Evolutionary conservation across 495 filamentous ascomycete species (phyloP).

Genomic region (Jackrogersella minutella): DNA sequence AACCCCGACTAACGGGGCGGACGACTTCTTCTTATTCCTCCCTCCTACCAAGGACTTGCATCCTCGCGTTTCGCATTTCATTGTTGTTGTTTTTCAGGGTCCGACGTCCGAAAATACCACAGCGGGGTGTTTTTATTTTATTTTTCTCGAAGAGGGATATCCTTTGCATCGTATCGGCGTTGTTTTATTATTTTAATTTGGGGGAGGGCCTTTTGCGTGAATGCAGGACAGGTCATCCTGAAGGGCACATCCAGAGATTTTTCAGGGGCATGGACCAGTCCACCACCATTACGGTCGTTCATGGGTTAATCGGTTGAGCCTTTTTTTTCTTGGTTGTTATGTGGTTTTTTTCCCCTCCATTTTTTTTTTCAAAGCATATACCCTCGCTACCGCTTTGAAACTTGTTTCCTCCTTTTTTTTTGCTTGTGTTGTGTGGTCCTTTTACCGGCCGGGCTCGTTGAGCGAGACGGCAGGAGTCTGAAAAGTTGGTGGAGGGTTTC

Average conservation of each 20-base stretch:
- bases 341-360: no score
- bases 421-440: conserved; percentile 2
- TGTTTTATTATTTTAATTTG: conserved; percentile 29
- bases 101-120: conserved; percentile 4
- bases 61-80: background rate
- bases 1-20: conserved; percentile 84
- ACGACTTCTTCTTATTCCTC: no score
- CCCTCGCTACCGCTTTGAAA: conserved; percentile 43
- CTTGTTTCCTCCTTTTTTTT: no score
- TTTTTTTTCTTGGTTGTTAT: conserved; percentile 19
- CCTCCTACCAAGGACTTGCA: background rate
- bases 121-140: no score
- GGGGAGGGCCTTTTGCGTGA: no score
- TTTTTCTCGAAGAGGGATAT: conserved; percentile 23
- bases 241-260: conserved; percentile 37
- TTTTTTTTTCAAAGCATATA: conserved; percentile 42
- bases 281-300: conserved; percentile 43
- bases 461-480: conserved; percentile 15
- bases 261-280: conserved; percentile 29
- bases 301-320: conserved; percentile 26
- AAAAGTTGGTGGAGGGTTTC: conserved; percentile 26
- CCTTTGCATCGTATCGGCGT: conserved; percentile 46
- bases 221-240: conserved; percentile 32
- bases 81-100: conserved; percentile 11
- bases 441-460: conserved; percentile 22